These are phyloP conservation scores for Diaporthe ilicicola DNA, from an alignment of 2,329 filamentous ascomycete genomes.

Conservation along the genomic window DNA sequence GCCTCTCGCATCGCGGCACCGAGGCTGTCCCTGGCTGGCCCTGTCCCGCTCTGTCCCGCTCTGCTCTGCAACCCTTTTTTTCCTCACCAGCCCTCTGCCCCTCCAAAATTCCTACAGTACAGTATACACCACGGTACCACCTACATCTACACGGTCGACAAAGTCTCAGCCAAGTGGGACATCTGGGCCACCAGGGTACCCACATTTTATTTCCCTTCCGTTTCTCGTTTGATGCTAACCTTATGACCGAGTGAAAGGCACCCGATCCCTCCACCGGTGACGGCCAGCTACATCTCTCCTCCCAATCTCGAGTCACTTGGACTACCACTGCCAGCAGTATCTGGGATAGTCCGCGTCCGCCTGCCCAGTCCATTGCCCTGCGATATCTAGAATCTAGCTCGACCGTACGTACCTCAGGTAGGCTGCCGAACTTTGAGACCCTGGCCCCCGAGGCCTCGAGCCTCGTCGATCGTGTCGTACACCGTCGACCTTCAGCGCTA, in stretches of 20 bases:
- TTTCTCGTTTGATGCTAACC: constrained; percentile 20
- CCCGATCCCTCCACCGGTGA: constrained; percentile 1
- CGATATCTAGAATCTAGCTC: background rate
- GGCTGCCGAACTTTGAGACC: constrained; percentile 4
- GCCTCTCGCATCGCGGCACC: background rate
- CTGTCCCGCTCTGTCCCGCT: background rate
- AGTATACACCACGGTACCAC: background rate
- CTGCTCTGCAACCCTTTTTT: background rate
- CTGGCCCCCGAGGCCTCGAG: background rate
- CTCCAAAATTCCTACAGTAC: constrained; percentile 4
- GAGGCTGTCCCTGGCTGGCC: background rate
- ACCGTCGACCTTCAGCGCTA: background rate
- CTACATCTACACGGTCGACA: constrained; percentile 3
- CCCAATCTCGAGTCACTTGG: background rate
- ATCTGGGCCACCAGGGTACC: constrained; percentile 19
- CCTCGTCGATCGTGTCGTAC: constrained; percentile 7
- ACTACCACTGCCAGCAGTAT: background rate
- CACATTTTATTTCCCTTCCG: constrained; percentile 22
- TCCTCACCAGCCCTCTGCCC: background rate
- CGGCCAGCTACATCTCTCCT: constrained; percentile 9
- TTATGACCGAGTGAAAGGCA: constrained; percentile 6
- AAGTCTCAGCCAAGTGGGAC: constrained; percentile 8
- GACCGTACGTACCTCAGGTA: constrained; percentile 1
- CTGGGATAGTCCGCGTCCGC: background rate
- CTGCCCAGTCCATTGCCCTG: background rate